Evolutionary conservation across 2,329 filamentous ascomycete species (phyloP).

Genomic region (Fusarium nodosum): DNA sequence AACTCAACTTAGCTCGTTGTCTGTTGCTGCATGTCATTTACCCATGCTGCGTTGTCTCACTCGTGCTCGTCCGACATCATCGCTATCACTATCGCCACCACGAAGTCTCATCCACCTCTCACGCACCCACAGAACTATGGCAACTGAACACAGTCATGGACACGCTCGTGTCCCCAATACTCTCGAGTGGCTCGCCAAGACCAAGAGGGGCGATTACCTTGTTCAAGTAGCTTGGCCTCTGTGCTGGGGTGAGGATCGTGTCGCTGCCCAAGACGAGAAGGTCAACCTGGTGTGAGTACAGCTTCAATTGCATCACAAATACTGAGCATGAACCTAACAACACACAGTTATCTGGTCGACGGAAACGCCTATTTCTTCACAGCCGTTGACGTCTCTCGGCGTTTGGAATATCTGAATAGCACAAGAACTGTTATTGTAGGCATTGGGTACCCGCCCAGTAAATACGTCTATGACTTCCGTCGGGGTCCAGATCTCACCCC

Average conservation of each 20-base stretch:
- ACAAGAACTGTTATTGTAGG: slow-evolving; percentile 52
- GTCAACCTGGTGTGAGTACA: slow-evolving; percentile 48
- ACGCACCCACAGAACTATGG: slow-evolving; percentile 8
- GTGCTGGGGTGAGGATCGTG: slow-evolving; percentile 48
- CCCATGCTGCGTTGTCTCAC: slow-evolving; percentile 36
- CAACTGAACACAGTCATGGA: slow-evolving; percentile 32
- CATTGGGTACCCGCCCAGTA: slow-evolving; percentile 52
- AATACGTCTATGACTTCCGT: slow-evolving; percentile 51
- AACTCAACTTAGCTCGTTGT: slow-evolving; percentile 2
- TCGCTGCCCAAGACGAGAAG: slow-evolving; percentile 40
- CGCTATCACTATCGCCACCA: slow-evolving; percentile 1
- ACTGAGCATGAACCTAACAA: not conserved
- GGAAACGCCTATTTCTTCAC: slow-evolving; percentile 55
- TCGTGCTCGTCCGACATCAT: slow-evolving; percentile 20
- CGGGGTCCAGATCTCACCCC: slow-evolving; percentile 53
- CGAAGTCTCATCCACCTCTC: slow-evolving; percentile 3
- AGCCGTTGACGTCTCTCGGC: slow-evolving; percentile 50
- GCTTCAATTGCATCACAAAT: not conserved
- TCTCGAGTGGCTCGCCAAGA: slow-evolving; percentile 46
- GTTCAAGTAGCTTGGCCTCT: slow-evolving; percentile 52
- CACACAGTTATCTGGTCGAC: slow-evolving; percentile 52
- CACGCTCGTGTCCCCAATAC: slow-evolving; percentile 48
- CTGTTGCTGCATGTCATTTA: slow-evolving; percentile 20
- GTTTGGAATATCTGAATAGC: slow-evolving; percentile 47
- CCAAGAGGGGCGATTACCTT: slow-evolving; percentile 50